Evolutionary conservation across 108 stramenopile genomes (phyloP).

Genomic region (Cyclostephanos invisitatus): DNA sequence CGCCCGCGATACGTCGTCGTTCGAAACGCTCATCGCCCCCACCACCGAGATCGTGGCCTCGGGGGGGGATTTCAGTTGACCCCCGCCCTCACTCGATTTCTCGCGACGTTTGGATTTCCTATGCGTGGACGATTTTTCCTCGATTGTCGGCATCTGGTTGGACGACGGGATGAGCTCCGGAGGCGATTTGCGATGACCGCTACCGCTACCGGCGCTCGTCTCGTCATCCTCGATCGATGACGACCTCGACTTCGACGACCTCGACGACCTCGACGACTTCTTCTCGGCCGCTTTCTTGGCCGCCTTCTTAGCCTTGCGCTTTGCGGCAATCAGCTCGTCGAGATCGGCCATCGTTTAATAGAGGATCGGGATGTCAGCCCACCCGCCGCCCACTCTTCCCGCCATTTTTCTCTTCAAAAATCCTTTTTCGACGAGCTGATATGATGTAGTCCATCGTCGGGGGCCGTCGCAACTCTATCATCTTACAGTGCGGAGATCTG

Average conservation of each 20-base stretch:
- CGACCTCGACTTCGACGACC: neutral
- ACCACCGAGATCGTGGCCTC: neutral
- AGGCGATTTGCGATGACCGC: constrained; percentile 18
- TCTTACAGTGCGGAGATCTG: too few relatives aligned
- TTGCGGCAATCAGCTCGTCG: constrained; percentile 8
- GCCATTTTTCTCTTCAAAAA: too few relatives aligned
- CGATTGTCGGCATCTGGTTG: neutral
- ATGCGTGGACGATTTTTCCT: neutral
- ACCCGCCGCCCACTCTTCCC: too few relatives aligned
- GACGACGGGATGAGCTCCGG: constrained; percentile 3
- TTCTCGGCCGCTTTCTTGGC: constrained; percentile 4
- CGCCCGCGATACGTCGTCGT: too few relatives aligned
- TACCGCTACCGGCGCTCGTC: neutral
- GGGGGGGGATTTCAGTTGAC: constrained; percentile 6
- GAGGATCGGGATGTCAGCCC: too few relatives aligned
- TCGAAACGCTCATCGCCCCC: neutral
- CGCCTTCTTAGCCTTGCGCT: constrained; percentile 1
- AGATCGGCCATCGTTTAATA: constrained; percentile 10
- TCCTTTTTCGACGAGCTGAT: too few relatives aligned
- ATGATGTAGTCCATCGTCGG: too few relatives aligned
- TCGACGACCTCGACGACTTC: too few relatives aligned
- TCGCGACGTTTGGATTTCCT: neutral
- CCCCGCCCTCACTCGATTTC: neutral
- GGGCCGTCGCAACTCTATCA: too few relatives aligned
- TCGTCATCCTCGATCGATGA: neutral